Conservation (phyloP, 305 asterid genomes). For the Ajuga reptans region DNA sequence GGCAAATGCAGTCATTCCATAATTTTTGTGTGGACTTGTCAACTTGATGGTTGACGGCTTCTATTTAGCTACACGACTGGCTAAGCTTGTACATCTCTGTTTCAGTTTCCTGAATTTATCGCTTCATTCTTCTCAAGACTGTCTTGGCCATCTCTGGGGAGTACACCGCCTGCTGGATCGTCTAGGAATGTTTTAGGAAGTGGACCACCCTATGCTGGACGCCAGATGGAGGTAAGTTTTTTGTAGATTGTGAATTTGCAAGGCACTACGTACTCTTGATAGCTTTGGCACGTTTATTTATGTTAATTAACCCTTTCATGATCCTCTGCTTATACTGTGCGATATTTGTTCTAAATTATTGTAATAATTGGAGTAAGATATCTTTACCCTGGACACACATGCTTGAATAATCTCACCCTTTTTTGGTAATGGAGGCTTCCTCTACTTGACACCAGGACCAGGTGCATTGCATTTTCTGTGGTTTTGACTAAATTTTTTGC, state of each 20-base stretch:
- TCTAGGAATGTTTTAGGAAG: conserved; percentile 54
- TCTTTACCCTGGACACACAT: not conserved
- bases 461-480: too few relatives aligned
- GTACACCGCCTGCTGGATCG: conserved; percentile 45
- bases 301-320: not conserved
- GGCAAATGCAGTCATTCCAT: not conserved
- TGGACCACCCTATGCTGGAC: conserved; percentile 49
- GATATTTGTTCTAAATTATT: not conserved
- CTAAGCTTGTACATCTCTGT: conserved; percentile 18
- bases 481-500: too few relatives aligned
- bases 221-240: conserved; percentile 45
- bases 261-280: not conserved
- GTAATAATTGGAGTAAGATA: too few relatives aligned
- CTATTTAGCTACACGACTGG: conserved; percentile 13
- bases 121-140: conserved; percentile 73
- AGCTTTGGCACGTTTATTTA: not conserved
- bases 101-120: conserved; percentile 76
- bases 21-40: not conserved
- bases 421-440: too few relatives aligned
- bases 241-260: not conserved
- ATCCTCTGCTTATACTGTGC: not conserved
- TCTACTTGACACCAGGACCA: too few relatives aligned
- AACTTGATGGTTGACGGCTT: not conserved
- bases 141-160: conserved; percentile 60
- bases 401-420: not conserved